Evolutionary conservation across 2,329 filamentous ascomycete genomes (phyloP).

Genomic region (Hirsutella thompsonii): DNA sequence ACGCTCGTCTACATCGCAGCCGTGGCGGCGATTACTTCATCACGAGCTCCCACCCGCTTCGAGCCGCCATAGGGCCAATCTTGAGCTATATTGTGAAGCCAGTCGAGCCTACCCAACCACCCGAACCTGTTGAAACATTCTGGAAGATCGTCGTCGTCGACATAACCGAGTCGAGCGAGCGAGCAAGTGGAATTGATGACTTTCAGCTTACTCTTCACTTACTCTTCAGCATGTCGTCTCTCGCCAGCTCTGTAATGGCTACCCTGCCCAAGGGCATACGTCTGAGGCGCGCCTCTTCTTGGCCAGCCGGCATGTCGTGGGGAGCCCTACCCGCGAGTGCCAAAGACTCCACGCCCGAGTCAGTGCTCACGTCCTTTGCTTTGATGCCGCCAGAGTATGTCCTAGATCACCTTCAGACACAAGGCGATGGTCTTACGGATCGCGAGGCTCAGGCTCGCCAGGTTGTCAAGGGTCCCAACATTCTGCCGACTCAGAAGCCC

Average conservation of each 20-base stretch:
- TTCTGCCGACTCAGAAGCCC: constrained; percentile 11
- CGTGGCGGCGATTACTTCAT: constrained; percentile 7
- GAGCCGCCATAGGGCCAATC: constrained; percentile 5
- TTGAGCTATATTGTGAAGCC: too few species aligned
- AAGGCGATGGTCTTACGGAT: constrained; percentile 9
- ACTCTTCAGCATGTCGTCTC: too few species aligned
- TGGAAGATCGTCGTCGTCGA: constrained; percentile 2
- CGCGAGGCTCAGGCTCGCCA: constrained; percentile 10
- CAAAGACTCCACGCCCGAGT: constrained; percentile 8
- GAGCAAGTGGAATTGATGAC: too few species aligned
- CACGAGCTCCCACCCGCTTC: constrained; percentile 3
- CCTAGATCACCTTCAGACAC: constrained; percentile 10
- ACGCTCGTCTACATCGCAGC: constrained; percentile 4
- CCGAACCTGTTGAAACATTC: neutral
- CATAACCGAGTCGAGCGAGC: constrained; percentile 2
- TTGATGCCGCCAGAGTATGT: constrained; percentile 6
- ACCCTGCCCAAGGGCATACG: neutral
- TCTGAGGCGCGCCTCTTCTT: neutral
- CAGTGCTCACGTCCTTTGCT: constrained; percentile 9
- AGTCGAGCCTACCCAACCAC: neutral
- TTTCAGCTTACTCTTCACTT: too few species aligned
- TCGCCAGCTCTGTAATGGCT: constrained; percentile 1
- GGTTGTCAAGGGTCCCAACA: constrained; percentile 10
- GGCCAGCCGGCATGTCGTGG: constrained; percentile 5
- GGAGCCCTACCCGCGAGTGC: constrained; percentile 3